phyloP scores from a whole-genome alignment of 176 grass and related monocot genomes.

The Phyllostachys edulis region DNA sequence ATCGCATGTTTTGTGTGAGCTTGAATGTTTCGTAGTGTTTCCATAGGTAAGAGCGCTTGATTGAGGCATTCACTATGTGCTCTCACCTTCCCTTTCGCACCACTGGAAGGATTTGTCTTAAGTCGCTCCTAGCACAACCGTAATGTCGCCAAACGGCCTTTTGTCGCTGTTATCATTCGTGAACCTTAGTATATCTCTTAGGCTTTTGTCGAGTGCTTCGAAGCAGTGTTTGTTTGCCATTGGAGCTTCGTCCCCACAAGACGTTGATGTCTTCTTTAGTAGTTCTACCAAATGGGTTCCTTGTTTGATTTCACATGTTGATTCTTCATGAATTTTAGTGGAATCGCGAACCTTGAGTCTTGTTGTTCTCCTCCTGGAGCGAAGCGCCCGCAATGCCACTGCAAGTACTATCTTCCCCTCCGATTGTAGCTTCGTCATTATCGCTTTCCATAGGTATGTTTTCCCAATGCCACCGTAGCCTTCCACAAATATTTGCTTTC shows the following conservation, averaged over 20 bases:
- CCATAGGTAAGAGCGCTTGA: too few relatives aligned
- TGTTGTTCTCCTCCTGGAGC: conserved; percentile 8
- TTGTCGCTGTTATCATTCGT: background rate
- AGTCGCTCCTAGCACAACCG: background rate
- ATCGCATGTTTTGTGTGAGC: too few relatives aligned
- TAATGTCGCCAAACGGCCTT: conserved; percentile 22
- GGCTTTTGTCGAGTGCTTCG: conserved; percentile 22
- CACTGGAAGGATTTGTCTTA: conserved; percentile 21
- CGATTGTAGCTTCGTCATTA: background rate
- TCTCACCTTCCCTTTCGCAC: background rate
- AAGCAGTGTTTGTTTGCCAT: conserved; percentile 14
- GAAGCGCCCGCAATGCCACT: background rate
- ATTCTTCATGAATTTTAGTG: conserved; percentile 7
- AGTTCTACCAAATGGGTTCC: background rate
- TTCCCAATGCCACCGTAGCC: background rate
- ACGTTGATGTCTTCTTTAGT: too few relatives aligned
- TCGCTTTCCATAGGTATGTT: background rate
- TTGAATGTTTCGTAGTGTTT: too few relatives aligned
- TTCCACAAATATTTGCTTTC: background rate
- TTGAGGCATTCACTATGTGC: background rate
- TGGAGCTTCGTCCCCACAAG: conserved; percentile 21
- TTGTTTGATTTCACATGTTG: conserved; percentile 28
- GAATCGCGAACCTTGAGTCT: conserved; percentile 29
- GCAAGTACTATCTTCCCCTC: background rate
- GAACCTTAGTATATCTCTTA: too few relatives aligned